phyloP scores from a whole-genome alignment of 2,329 filamentous ascomycete species.

The Aphanocladium album region DNA sequence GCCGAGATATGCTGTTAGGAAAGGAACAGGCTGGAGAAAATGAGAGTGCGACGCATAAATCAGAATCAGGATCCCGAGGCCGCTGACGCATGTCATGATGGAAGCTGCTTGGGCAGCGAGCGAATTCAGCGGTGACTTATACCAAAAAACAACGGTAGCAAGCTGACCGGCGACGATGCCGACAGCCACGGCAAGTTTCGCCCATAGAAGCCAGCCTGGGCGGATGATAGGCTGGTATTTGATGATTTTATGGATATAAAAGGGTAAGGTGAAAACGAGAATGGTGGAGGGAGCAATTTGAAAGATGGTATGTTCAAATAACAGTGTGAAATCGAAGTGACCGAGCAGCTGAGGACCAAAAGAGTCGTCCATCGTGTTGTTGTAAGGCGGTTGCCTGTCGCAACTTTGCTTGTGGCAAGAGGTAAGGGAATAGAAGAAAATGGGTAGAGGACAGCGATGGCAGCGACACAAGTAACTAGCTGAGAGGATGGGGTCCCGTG shows the following conservation, averaged over 20 bases:
- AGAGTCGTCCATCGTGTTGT: background rate
- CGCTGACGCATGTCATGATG: slow-evolving; percentile 22
- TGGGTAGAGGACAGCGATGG: background rate
- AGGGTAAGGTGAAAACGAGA: background rate
- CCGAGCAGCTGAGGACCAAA: background rate
- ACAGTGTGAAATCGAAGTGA: background rate
- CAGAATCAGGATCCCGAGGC: slow-evolving; percentile 21
- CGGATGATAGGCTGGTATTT: background rate
- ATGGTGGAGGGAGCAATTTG: background rate
- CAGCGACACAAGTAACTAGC: background rate
- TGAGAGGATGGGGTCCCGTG: background rate
- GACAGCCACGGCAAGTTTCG: slow-evolving; percentile 15
- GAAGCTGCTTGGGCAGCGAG: slow-evolving; percentile 25
- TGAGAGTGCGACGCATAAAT: slow-evolving; percentile 30
- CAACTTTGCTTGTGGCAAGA: background rate
- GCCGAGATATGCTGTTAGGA: slow-evolving; percentile 28
- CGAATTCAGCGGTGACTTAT: slow-evolving; percentile 14
- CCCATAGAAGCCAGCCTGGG: slow-evolving; percentile 17
- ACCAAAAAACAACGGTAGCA: slow-evolving; percentile 24
- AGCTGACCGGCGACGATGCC: slow-evolving; percentile 15
- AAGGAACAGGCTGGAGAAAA: slow-evolving; percentile 26
- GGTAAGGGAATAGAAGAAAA: background rate
- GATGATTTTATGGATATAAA: slow-evolving; percentile 8
- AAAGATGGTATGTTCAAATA: background rate
- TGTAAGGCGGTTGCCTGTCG: background rate